Conservation (phyloP, 148 eudicot genomes). For the Rhododendron griersonianum region DNA sequence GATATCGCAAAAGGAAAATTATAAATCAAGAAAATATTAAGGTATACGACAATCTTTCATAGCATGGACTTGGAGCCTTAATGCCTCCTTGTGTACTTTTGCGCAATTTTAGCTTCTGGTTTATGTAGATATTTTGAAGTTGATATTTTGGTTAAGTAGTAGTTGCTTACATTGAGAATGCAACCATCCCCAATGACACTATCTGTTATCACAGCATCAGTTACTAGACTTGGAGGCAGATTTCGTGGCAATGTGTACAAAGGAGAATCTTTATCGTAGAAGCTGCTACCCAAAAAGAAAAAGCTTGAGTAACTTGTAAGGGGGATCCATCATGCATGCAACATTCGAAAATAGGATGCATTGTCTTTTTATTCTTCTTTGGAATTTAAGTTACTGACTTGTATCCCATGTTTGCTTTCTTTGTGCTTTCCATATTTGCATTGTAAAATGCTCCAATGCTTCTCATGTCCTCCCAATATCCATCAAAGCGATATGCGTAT, state of each 20-base stretch:
- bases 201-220: conserved; percentile 53
- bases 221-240: conserved; percentile 59
- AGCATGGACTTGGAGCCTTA: conserved; percentile 3
- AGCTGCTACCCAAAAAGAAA: conserved; percentile 39
- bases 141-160: neutral
- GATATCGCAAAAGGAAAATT: neutral
- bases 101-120: neutral
- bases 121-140: neutral
- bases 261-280: conserved; percentile 53
- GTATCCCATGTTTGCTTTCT: conserved; percentile 33
- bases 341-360: neutral
- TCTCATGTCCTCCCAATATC: conserved; percentile 77
- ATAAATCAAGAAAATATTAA: neutral
- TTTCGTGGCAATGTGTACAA: conserved; percentile 64
- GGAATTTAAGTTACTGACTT: conserved; percentile 38
- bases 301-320: conserved; percentile 15
- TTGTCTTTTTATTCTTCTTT: conserved; percentile 8
- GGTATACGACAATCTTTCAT: neutral
- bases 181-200: conserved; percentile 77
- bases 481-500: conserved; percentile 57
- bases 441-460: conserved; percentile 61
- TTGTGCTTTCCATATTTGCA: conserved; percentile 62
- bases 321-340: neutral
- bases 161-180: conserved; percentile 54
- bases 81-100: neutral